These are phyloP conservation scores for Solanum lycopersicoides DNA, from an alignment of 257 asterid species.

Conservation along the genomic window DNA sequence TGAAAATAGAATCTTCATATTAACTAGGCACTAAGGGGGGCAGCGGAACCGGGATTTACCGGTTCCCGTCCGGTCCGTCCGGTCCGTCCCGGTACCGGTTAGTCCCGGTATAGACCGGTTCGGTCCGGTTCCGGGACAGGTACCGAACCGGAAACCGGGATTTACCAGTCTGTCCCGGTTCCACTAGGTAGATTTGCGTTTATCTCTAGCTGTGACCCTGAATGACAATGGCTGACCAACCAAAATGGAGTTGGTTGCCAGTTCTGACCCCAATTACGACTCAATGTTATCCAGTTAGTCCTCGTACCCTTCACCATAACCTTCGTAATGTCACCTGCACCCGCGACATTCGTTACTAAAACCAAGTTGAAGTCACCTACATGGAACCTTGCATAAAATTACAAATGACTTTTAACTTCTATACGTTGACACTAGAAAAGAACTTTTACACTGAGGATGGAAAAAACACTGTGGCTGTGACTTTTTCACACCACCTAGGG, in stretches of 20 bases:
- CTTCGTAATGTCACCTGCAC: constrained; percentile 58
- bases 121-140: too few relatives aligned
- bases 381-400: constrained; percentile 23
- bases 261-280: constrained; percentile 85
- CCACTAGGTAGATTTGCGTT: constrained; percentile 50
- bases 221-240: constrained; percentile 71
- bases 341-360: constrained; percentile 62
- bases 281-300: constrained; percentile 56
- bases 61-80: too few relatives aligned
- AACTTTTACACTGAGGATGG: neutral
- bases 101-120: too few relatives aligned
- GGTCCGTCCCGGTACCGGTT: too few relatives aligned
- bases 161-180: too few relatives aligned
- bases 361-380: constrained; percentile 62
- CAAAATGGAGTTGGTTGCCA: constrained; percentile 53
- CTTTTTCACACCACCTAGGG: neutral
- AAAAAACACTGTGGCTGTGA: neutral
- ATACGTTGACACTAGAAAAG: neutral
- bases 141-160: too few relatives aligned
- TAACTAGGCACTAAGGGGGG: too few relatives aligned
- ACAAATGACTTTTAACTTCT: neutral
- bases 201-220: constrained; percentile 59
- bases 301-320: constrained; percentile 49
- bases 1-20: too few relatives aligned
- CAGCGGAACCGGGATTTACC: too few relatives aligned